A percentile compares a stretch with the other conserved stretches of the same genome.
phyloP scores from a whole-genome alignment of 2,329 filamentous ascomycete species.

The Neopestalotiopsis rosae region DNA sequence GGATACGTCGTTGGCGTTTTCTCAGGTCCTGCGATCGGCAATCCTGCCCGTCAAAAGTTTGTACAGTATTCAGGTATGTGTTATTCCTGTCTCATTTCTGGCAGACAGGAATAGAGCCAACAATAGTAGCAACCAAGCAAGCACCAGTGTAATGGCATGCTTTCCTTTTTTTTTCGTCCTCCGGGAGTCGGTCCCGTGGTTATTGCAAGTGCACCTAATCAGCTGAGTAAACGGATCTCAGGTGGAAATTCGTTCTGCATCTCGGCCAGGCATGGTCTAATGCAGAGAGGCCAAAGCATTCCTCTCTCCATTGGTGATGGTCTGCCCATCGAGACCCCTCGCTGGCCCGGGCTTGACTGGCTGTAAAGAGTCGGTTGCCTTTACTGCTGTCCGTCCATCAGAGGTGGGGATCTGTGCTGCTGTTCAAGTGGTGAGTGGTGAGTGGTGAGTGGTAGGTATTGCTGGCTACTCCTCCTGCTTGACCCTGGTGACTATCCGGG shows the following conservation, averaged over 20 bases:
- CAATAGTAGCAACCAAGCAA: background rate
- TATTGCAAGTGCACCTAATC: background rate
- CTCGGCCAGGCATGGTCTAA: background rate
- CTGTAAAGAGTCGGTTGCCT: constrained; percentile 2
- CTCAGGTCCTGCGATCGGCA: background rate
- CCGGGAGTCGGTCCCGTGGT: background rate
- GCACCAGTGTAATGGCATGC: background rate
- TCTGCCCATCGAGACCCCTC: background rate
- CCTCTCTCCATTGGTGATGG: constrained; percentile 1
- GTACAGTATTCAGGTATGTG: background rate
- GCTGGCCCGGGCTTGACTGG: constrained; percentile 4
- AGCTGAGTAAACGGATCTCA: constrained; percentile 12
- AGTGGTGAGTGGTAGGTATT: too few species aligned
- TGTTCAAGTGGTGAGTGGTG: background rate
- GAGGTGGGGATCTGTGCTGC: constrained; percentile 5
- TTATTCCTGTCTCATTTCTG: constrained; percentile 1
- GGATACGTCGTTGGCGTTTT: background rate
- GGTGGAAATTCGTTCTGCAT: background rate
- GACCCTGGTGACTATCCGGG: background rate
- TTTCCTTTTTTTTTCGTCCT: background rate
- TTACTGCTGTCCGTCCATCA: constrained; percentile 5
- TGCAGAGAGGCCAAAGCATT: constrained; percentile 4
- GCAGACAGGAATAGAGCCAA: background rate
- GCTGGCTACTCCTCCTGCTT: background rate
- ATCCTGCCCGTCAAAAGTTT: constrained; percentile 4